Evolutionary conservation across 2,329 filamentous ascomycete species (phyloP).

Genomic region (Leptographium wingfieldii): DNA sequence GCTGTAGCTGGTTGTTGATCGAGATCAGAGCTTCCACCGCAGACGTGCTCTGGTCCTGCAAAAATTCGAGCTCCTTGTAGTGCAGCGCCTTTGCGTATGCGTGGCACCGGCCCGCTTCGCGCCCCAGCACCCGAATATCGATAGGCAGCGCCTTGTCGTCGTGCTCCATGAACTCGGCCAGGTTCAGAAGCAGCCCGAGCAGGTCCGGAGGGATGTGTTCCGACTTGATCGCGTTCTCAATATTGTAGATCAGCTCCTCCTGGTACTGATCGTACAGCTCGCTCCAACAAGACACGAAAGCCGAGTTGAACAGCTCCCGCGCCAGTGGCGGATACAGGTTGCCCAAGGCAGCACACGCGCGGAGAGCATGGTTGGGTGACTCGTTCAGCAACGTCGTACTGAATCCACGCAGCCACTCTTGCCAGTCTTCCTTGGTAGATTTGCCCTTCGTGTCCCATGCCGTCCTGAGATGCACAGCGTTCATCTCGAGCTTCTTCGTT

Average conservation of each 20-base stretch:
- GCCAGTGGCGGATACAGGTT: slow-evolving; percentile 86
- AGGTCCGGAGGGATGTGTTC: slow-evolving; percentile 94
- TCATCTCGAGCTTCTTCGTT: slow-evolving; percentile 91
- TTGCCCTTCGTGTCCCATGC: slow-evolving; percentile 97
- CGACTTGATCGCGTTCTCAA: slow-evolving; percentile 90
- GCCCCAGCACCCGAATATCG: slow-evolving; percentile 85
- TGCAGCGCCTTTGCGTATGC: slow-evolving; percentile 96
- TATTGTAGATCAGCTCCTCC: slow-evolving; percentile 88
- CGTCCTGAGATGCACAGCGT: slow-evolving; percentile 90
- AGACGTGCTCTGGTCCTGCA: slow-evolving; percentile 90
- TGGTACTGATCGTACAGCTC: slow-evolving; percentile 95
- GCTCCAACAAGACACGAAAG: slow-evolving; percentile 98
- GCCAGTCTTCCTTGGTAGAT: slow-evolving; percentile 97
- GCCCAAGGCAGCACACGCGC: slow-evolving; percentile 83
- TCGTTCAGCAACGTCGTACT: slow-evolving; percentile 91
- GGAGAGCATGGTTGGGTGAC: slow-evolving; percentile 86
- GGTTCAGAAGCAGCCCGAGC: slow-evolving; percentile 81
- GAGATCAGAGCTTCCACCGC: slow-evolving; percentile 96
- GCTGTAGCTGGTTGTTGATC: slow-evolving; percentile 98
- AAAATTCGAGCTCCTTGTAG: slow-evolving; percentile 97
- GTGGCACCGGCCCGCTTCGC: slow-evolving; percentile 92
- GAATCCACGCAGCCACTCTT: slow-evolving; percentile 95
- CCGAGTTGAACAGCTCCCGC: slow-evolving; percentile 92
- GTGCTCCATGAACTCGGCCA: slow-evolving; percentile 99
- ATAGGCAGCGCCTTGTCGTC: slow-evolving; percentile 97